Conservation (phyloP, 371 early-diverging fungal species). For the Capniomyces stellatus region DNA sequence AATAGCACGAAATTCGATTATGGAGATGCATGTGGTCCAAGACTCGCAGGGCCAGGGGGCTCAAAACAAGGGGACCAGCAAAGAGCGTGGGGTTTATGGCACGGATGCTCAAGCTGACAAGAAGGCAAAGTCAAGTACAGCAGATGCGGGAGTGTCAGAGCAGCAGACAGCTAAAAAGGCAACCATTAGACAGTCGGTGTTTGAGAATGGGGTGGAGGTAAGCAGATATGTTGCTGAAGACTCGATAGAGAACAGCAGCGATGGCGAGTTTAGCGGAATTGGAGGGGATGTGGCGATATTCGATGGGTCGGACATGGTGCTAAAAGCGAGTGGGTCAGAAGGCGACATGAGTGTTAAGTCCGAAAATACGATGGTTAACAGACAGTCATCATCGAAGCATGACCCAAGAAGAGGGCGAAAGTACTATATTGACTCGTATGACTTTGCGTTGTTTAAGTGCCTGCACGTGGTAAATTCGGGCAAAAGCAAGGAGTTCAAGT, state of each 20-base stretch:
- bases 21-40: slow-evolving; percentile 41
- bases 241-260: background rate
- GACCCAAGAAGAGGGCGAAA: too few relatives aligned
- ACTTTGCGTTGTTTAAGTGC: slow-evolving; percentile 29
- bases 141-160: background rate
- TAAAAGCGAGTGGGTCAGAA: background rate
- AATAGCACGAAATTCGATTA: slow-evolving; percentile 30
- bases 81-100: background rate
- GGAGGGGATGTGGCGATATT: background rate
- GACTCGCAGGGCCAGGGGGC: slow-evolving; percentile 13
- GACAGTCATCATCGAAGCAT: too few relatives aligned
- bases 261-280: background rate
- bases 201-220: background rate
- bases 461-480: slow-evolving; percentile 54
- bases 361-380: background rate
- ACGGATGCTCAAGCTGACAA: background rate
- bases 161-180: background rate
- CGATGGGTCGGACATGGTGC: background rate
- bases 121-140: background rate
- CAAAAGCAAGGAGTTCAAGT: slow-evolving; percentile 54
- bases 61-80: background rate
- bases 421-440: slow-evolving; percentile 18
- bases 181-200: background rate
- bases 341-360: background rate
- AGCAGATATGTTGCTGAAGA: background rate